Base-by-base conservation (phyloP, 2,329 filamentous ascomycete genomes). In the Aphanocladium album region DNA sequence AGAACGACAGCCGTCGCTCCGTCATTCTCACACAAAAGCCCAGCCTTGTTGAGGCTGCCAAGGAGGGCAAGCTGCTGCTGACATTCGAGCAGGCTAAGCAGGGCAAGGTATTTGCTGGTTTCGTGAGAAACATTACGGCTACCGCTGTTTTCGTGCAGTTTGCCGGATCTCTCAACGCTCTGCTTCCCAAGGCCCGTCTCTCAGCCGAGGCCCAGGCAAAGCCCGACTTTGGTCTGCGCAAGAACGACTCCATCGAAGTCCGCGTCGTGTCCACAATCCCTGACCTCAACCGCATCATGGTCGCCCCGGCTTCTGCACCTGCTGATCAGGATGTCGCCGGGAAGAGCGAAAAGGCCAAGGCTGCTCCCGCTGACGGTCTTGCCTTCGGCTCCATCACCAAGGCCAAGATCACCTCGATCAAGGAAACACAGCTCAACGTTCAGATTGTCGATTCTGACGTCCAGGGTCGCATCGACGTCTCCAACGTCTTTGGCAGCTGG, bases 361-460 rank as follows among this genome's bases (percentile, higher is more conserved):
- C 71, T 17, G 68, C 69, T 16, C 72, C 85, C 7, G 79, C 89
- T n/a, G 85, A 87, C 50, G 91, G 96, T 65, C 83, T 96, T 53
- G 79, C 79, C 1, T 79, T 91, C 33, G 93, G 93, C 57, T 88
- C 83, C 65, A 72, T 89, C 51, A 86, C 87, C 8, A 91, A 90
- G 70, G 93, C 90, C 43, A 88, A 83, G 67, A 84, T 99, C 49
- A 83, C 84, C n/a, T 91, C 91, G 0, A 79, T 97, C 70, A 96
- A 96, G 74, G 88, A 88, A 53, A 97, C 93, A 0, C 95, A 99
- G 72, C 79, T 98, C 60, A 98, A 98, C 66, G 91, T 99, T 6
- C 85, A 90, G 66, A 81, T 98, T 55, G 89, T 91, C 47, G 91
- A 96, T 69, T 72, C 64, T 39, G 67, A 74, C 17, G 81, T 96